Conservation (phyloP, 2,329 filamentous ascomycete genomes). For the Orbilia javanica region DNA sequence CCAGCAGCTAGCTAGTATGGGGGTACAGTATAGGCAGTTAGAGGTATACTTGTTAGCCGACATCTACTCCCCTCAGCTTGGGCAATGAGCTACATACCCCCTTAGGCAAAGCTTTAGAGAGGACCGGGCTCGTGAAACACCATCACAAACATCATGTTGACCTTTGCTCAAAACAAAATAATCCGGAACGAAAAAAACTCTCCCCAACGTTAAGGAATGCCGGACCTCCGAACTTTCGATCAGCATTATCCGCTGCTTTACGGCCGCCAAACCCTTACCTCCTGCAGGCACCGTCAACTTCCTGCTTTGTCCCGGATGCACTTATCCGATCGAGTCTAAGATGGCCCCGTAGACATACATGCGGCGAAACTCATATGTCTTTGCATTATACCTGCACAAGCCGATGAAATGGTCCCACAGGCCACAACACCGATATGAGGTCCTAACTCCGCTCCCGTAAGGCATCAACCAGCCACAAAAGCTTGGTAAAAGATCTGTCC, state of each 20-base stretch:
- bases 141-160: constrained; percentile 12
- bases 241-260: constrained; percentile 8
- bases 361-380: not conserved
- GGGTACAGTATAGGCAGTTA: not conserved
- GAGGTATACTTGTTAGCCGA: not conserved
- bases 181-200: not conserved
- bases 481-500: constrained; percentile 26
- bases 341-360: constrained; percentile 14
- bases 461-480: constrained; percentile 41
- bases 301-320: constrained; percentile 32
- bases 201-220: not conserved
- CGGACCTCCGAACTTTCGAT: not conserved
- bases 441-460: constrained; percentile 21
- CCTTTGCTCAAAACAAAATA: not conserved
- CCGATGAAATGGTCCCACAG: constrained; percentile 4
- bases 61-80: not conserved
- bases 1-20: not conserved
- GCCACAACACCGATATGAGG: not conserved
- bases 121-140: not conserved
- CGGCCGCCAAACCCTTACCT: constrained; percentile 11
- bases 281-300: constrained; percentile 36
- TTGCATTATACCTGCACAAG: not conserved
- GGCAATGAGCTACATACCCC: too few species aligned
- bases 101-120: too few species aligned
- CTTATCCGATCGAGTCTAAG: constrained; percentile 45